Evolutionary conservation across 208 protist species (phyloP), one percentile per base, ranked within the genome.

Genomic region (Leishmania aethiopica): DNA sequence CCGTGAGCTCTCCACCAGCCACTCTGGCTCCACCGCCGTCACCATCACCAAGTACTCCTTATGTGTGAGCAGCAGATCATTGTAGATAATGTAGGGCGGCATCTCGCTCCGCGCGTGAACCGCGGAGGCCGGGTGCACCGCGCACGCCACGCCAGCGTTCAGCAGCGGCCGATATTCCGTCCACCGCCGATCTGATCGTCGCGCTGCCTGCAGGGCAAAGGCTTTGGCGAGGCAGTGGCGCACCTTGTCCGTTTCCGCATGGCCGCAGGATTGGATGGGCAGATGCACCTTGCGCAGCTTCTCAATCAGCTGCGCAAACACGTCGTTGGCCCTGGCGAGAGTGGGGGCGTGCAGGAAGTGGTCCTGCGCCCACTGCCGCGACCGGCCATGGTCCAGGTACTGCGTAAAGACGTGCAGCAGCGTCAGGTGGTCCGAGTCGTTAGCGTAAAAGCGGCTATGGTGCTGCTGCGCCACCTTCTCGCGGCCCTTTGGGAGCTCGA

Each of bases 341-440:
- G 94, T 96, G 62, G 99, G 98, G 45, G 83, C 82, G 84, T 99
- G 98, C 22, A 99, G 86, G 84, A 98, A 99, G 91, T 99, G 95
- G 57, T 99, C 91, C 42, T 89, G 89, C 81, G 98, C 99, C 99
- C 99, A 99, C 80, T 95, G 86, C 11, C 88, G 83, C 11, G 93
- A 93, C 77, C 95, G 96, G 8, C 94, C 84, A 77, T 99, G 94
- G 3, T 93, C 83, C 77, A 99, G 90, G 89, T 98, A 99, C 84
- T 98, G 92, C 69, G 99, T 93, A 83, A 99, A 99, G 25, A 99
- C 96, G 87, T 99, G 95, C n/a, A 99, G 88, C 15, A 99, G 89
- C 15, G 99, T 99, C 11, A 99, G 88, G 90, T 99, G 99, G 91
- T 99, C 99, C 32, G 89, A 97, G 79, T 99, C 99, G 59, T 98